Conservation (phyloP, 495 filamentous ascomycete genomes). For the Staphylotrichum tortipilum region DNA sequence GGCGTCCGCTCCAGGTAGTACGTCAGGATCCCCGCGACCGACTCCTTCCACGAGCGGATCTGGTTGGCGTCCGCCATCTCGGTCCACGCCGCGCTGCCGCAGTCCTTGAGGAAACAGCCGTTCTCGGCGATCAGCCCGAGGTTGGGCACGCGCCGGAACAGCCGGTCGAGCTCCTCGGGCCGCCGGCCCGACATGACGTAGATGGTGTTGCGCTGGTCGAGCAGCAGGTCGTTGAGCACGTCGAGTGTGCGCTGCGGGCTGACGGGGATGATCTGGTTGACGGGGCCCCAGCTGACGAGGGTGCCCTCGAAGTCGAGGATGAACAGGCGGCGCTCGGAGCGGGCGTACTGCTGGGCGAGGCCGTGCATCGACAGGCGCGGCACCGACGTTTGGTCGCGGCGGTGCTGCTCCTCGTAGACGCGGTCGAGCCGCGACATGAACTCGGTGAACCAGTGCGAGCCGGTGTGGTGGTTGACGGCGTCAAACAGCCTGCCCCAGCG, state of each 20-base stretch:
- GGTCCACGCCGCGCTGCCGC: conserved; percentile 58
- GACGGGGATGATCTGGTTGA: conserved; percentile 68
- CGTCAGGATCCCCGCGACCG: conserved; percentile 63
- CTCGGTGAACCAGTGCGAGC: conserved; percentile 68
- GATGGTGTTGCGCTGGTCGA: conserved; percentile 71
- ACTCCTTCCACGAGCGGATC: conserved; percentile 65
- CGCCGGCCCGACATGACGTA: conserved; percentile 86
- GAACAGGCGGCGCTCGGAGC: conserved; percentile 61
- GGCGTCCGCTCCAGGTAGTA: conserved; percentile 87
- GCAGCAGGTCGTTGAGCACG: conserved; percentile 65
- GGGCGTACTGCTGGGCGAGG: conserved; percentile 55
- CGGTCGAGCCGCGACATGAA: conserved; percentile 59
- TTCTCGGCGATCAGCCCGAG: conserved; percentile 88
- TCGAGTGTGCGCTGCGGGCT: conserved; percentile 77
- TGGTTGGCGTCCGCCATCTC: conserved; percentile 60
- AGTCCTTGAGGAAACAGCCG: conserved; percentile 75
- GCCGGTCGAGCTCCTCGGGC: conserved; percentile 75
- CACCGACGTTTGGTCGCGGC: conserved; percentile 72
- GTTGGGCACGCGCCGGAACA: conserved; percentile 69
- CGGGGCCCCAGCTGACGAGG: conserved; percentile 72
- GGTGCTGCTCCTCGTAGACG: conserved; percentile 73
- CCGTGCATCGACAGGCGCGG: conserved; percentile 64
- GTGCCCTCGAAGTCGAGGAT: conserved; percentile 91
- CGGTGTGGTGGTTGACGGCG: conserved; percentile 71
- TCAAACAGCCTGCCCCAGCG: conserved; percentile 69